Base-by-base conservation (phyloP, 768 basidiomycete species). In the Coprinellus micaceus region DNA sequence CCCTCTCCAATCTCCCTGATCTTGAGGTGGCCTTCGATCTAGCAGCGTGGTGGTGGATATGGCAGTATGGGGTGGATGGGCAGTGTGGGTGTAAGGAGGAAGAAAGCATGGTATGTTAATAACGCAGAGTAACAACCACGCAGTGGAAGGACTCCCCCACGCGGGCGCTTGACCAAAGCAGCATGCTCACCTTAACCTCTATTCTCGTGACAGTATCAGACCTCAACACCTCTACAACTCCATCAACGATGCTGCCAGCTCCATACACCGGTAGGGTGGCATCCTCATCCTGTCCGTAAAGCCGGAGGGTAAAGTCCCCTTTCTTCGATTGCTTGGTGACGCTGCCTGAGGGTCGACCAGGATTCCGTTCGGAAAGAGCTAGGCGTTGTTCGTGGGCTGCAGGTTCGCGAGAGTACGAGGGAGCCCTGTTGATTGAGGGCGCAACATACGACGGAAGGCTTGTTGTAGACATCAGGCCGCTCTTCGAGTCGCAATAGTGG, bases 1-100 rank as follows among this genome's bases (percentile, higher is more conserved):
- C 82, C 83, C 58, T 82, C 88, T 3, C 81, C 87, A 22, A 87
- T 74, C 64, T 89, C 86, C 56, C 80, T 79, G 44, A 89, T 61
- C 50, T 70, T 67, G 47, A 89, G 71, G 37, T 69, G 75, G 12
- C 86, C 88, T 64, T 87, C 84, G 24, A 88, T 74, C 87, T 88
- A 60, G 25, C 54, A 57, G 57, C 41, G 33, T 53, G n/a, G n/a
- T n/a, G n/a, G n/a, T n/a, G n/a, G n/a, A n/a, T n/a, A n/a, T n/a
- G n/a, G n/a, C n/a, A n/a, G n/a, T n/a, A n/a, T n/a, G n/a, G n/a
- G n/a, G n/a, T n/a, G n/a, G n/a, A n/a, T n/a, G n/a, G n/a, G n/a
- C n/a, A n/a, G n/a, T n/a, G n/a, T n/a, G n/a, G n/a, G n/a, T n/a
- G n/a, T n/a, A n/a, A n/a, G n/a, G n/a, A n/a, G n/a, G n/a, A n/a